Evolutionary conservation across 2,329 filamentous ascomycete species (phyloP), one percentile per base, ranked within the genome.

Genomic region (Alternaria arbusti): DNA sequence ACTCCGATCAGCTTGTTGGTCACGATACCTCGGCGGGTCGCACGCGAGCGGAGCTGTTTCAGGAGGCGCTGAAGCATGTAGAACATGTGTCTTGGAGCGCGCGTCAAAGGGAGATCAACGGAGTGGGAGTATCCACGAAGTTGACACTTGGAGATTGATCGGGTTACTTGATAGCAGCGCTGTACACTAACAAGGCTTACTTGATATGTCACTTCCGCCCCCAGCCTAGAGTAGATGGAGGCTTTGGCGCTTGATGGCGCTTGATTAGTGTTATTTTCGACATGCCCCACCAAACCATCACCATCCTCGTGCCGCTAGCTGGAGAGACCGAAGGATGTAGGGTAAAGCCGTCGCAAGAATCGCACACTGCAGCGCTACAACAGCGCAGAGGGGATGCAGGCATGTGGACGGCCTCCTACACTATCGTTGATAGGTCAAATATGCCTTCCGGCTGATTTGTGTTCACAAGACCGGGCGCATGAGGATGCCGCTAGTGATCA

Each of bases 391-490:
- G 23, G 43, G 50, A 55, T 20, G 50, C 55, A 58, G 44, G 56
- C 64, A 63, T 64, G 57, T 64, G 60, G 54, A 54, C 58, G 36
- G 62, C 56, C 65, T 59, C 45, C 54, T 32, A 45, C 28, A 55
- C 46, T 50, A 57, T 57, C 47, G 52, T 57, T 59, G 49, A 50
- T 52, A 56, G 32, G 32, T 43, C 36, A 20, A 20, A 43, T 28
- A 56, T 59, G 61, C 57, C 32, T 45, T 20, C 47, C 17, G 32
- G 61, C 63, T 50, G 55, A 36, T 49, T 28, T 28, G 44, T 59
- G 71, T 70, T 58, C 70, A 73, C 59, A 67, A 70, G 72, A 74
- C 69, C 49, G 63, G 57, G 60, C 59, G 66, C 66, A 62, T 64
- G 63, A 66, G 61, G 57, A 51, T 36, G 32, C 32, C 32, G 32